phyloP scores from a whole-genome alignment of 1,284 basidiomycete genomes.

The Sutorius eximius region DNA sequence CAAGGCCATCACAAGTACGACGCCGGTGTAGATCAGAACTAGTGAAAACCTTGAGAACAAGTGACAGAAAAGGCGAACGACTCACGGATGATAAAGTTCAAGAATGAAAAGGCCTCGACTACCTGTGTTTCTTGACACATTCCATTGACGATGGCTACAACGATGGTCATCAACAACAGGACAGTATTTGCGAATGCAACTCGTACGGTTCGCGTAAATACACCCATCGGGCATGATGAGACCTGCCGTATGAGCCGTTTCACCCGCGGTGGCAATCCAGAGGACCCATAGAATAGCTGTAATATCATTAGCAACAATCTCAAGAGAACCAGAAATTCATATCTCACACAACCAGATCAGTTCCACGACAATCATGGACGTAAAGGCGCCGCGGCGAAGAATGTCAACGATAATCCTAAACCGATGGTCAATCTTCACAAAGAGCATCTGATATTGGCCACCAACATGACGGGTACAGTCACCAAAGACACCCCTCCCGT shows the following conservation, averaged over 20 bases:
- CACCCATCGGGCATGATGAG: slow-evolving; percentile 28
- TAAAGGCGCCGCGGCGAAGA: slow-evolving; percentile 36
- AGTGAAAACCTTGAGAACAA: background rate
- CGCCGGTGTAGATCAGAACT: slow-evolving; percentile 45
- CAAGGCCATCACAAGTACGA: slow-evolving; percentile 39
- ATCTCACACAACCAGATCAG: slow-evolving; percentile 39
- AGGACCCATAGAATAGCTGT: slow-evolving; percentile 55
- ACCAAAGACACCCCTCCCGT: slow-evolving; percentile 43
- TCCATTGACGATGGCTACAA: slow-evolving; percentile 7
- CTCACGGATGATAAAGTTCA: slow-evolving; percentile 53
- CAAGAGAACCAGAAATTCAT: background rate
- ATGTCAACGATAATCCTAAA: slow-evolving; percentile 38
- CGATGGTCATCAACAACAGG: background rate
- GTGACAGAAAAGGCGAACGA: background rate
- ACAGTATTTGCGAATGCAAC: background rate
- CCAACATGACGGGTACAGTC: slow-evolving; percentile 49
- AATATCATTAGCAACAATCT: slow-evolving; percentile 1
- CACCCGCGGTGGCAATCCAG: slow-evolving; percentile 53
- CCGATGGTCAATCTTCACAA: slow-evolving; percentile 6
- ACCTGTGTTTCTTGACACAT: slow-evolving; percentile 47
- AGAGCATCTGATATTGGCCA: background rate
- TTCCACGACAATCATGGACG: slow-evolving; percentile 40
- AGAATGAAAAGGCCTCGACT: slow-evolving; percentile 52
- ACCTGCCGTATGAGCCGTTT: slow-evolving; percentile 31
- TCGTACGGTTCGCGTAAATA: slow-evolving; percentile 16